A percentile compares a stretch with the other conserved stretches of the same genome.
These are phyloP conservation scores for Limnanthes douglasii DNA, from an alignment of 345 rosid genomes.

Conservation along the genomic window DNA sequence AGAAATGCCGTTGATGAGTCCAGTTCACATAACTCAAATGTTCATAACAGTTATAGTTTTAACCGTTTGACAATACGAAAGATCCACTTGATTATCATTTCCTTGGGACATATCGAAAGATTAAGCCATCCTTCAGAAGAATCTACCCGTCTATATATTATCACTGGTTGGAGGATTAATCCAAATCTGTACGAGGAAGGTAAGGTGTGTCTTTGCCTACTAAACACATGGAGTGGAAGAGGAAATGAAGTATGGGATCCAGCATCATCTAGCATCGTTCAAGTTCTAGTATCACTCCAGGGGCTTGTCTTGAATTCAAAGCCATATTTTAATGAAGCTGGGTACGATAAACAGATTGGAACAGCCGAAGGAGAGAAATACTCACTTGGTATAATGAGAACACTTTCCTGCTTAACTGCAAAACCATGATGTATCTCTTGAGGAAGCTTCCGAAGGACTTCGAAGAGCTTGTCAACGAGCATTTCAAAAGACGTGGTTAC, in stretches of 20 bases:
- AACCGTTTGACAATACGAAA: constrained; percentile 64
- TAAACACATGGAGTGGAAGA: constrained; percentile 94
- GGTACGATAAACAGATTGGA: constrained; percentile 86
- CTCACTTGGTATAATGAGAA: constrained; percentile 88
- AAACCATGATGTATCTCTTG: constrained; percentile 87
- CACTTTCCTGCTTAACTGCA: constrained; percentile 83
- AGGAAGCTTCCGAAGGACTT: constrained; percentile 91
- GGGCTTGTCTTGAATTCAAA: constrained; percentile 90
- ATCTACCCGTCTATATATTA: constrained; percentile 90
- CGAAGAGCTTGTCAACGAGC: no score
- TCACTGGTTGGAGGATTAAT: constrained; percentile 91
- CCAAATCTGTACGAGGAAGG: constrained; percentile 96
- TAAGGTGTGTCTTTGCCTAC: constrained; percentile 95
- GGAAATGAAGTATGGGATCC: constrained; percentile 99
- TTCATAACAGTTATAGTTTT: constrained; percentile 28
- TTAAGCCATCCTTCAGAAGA: constrained; percentile 92
- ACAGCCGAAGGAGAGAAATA: constrained; percentile 98
- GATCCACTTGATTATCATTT: constrained; percentile 82
- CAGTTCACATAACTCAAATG: constrained; percentile 26
- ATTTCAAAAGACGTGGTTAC: no score
- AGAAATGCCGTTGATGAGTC: constrained; percentile 25
- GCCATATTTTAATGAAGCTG: constrained; percentile 99
- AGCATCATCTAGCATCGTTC: constrained; percentile 86
- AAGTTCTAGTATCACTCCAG: constrained; percentile 94
- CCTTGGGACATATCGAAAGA: constrained; percentile 48